phyloP scores from a whole-genome alignment of 768 basidiomycete genomes.

The Psilocybe cubensis region DNA sequence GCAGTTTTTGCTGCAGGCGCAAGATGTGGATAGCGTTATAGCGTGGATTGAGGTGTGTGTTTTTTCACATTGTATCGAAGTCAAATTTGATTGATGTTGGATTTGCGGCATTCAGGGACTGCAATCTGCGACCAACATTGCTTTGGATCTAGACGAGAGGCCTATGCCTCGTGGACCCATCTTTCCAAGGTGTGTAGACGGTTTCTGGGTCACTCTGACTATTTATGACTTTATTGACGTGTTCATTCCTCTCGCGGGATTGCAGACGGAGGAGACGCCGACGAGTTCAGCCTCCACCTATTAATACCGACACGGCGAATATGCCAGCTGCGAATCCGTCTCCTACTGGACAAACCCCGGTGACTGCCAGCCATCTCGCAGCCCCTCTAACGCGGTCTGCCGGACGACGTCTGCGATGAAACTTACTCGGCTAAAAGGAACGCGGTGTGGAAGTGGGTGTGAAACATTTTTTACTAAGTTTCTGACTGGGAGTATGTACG shows the following conservation, averaged over 20 bases:
- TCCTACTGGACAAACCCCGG: conserved; percentile 22
- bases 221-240: conserved; percentile 19
- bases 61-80: conserved; percentile 1
- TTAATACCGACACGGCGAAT: conserved; percentile 5
- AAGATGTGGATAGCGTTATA: conserved; percentile 82
- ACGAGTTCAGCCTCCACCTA: conserved; percentile 19
- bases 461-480: not conserved
- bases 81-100: not conserved
- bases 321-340: conserved; percentile 6
- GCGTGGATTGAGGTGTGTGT: conserved; percentile 90
- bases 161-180: conserved; percentile 90
- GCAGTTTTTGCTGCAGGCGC: conserved; percentile 94
- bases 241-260: conserved; percentile 19
- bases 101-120: conserved; percentile 56
- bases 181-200: conserved; percentile 69
- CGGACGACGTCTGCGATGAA: conserved; percentile 4
- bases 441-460: not conserved
- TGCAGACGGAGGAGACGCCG: conserved; percentile 35
- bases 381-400: conserved; percentile 19
- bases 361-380: conserved; percentile 21
- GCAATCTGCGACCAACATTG: conserved; percentile 90
- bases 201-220: not conserved
- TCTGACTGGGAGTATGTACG: not conserved
- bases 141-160: conserved; percentile 90
- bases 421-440: conserved; percentile 4